A percentile compares a stretch with the other conserved stretches of the same genome.
These are phyloP conservation scores for Curvularia sp. DNA, from an alignment of 2,329 filamentous ascomycete species.

Conservation along the genomic window DNA sequence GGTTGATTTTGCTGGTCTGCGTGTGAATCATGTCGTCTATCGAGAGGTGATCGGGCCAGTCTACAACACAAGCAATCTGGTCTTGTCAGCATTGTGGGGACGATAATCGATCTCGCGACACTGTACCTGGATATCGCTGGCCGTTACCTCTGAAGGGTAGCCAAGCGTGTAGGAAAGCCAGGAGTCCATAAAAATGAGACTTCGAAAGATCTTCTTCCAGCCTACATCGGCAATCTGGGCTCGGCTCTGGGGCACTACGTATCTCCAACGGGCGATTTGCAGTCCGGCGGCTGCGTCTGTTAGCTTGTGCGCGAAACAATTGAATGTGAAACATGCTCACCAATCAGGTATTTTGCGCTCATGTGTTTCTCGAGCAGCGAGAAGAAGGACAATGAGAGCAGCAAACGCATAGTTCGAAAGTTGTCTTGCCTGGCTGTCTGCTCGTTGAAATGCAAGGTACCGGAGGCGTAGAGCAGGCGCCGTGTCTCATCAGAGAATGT, in stretches of 20 bases:
- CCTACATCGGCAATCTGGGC: slow-evolving; percentile 18
- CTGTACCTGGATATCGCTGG: slow-evolving; percentile 38
- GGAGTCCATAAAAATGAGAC: slow-evolving; percentile 50
- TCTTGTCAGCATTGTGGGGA: slow-evolving; percentile 20
- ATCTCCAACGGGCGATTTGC: slow-evolving; percentile 48
- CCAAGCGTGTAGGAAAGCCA: slow-evolving; percentile 51
- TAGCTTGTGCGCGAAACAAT: slow-evolving; percentile 4
- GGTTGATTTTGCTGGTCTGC: slow-evolving; percentile 47
- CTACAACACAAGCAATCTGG: slow-evolving; percentile 33
- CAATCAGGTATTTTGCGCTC: slow-evolving; percentile 48
- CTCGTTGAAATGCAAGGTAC: slow-evolving; percentile 44
- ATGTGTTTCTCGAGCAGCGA: slow-evolving; percentile 49
- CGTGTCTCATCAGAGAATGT: slow-evolving; percentile 44
- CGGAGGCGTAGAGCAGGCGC: slow-evolving; percentile 44
- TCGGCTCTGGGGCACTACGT: slow-evolving; percentile 16
- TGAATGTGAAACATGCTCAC: slow-evolving; percentile 28
- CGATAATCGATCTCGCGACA: neutral
- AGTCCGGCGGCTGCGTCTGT: slow-evolving; percentile 42
- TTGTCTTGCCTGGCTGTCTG: slow-evolving; percentile 40
- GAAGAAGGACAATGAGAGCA: slow-evolving; percentile 48
- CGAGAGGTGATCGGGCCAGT: slow-evolving; percentile 20
- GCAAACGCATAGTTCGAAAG: slow-evolving; percentile 45
- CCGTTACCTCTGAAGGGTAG: slow-evolving; percentile 42
- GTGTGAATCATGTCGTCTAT: slow-evolving; percentile 45
- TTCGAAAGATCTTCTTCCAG: slow-evolving; percentile 43